Percentiles rank a stretch among this genome's conserved stretches.
Evolutionary conservation across 2,329 filamentous ascomycete genomes (phyloP).

Genomic region (Sarocladium kiliense): DNA sequence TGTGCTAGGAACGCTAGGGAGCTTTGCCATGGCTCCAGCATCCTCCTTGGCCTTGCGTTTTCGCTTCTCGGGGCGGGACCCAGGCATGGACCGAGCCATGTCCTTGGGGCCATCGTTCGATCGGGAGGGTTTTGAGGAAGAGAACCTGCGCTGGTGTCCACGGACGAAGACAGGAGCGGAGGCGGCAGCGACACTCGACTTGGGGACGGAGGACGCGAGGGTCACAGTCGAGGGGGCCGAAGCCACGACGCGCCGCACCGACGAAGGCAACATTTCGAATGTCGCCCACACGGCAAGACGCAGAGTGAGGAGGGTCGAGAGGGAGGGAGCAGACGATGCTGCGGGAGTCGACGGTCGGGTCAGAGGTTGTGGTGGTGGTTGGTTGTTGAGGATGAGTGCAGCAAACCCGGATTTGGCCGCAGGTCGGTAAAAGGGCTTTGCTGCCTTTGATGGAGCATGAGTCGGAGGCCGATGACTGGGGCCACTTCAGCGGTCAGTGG

Average conservation of each 20-base stretch:
- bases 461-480: neutral
- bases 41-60: constrained; percentile 52
- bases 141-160: constrained; percentile 49
- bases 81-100: constrained; percentile 44
- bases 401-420: constrained; percentile 31
- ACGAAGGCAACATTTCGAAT: constrained; percentile 46
- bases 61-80: constrained; percentile 47
- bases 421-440: constrained; percentile 23
- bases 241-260: constrained; percentile 49
- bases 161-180: constrained; percentile 30
- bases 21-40: constrained; percentile 45
- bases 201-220: constrained; percentile 33
- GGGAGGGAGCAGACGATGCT: constrained; percentile 7
- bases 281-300: constrained; percentile 9
- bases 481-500: neutral
- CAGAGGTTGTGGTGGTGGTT: constrained; percentile 10
- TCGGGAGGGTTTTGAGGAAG: constrained; percentile 58
- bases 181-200: constrained; percentile 29
- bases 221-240: constrained; percentile 40
- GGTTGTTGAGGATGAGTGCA: constrained; percentile 12
- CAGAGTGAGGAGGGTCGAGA: neutral
- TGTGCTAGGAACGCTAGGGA: constrained; percentile 72
- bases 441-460: constrained; percentile 7
- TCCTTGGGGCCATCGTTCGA: constrained; percentile 45
- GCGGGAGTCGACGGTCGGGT: constrained; percentile 10